These are phyloP conservation scores for Eucalyptus microcorys DNA, from an alignment of 345 rosid genomes.

Conservation along the genomic window DNA sequence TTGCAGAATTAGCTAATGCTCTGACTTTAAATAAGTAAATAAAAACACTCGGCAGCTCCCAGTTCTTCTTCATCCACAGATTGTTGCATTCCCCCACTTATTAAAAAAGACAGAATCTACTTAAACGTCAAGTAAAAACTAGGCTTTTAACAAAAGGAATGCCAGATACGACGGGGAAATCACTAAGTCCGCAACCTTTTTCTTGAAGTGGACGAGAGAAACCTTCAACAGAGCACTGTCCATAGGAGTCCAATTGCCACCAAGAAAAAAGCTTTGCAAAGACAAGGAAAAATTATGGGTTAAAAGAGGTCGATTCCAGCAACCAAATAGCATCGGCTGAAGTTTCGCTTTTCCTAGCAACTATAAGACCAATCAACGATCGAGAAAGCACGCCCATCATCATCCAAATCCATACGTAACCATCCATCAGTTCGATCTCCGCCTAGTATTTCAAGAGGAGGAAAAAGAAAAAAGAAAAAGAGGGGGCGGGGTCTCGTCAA, in stretches of 20 bases:
- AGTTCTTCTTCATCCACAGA: background rate
- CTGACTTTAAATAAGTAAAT: background rate
- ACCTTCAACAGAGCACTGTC: background rate
- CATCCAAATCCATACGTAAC: background rate
- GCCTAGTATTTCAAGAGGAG: background rate
- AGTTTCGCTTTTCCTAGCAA: background rate
- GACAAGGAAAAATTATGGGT: background rate
- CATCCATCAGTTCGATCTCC: background rate
- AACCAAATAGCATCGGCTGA: background rate
- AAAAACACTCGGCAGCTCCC: background rate
- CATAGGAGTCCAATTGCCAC: background rate
- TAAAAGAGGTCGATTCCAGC: background rate
- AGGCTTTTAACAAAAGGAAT: background rate
- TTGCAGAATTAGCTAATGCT: background rate
- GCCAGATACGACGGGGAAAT: background rate
- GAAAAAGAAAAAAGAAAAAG: rapidly evolving
- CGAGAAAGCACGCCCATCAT: background rate
- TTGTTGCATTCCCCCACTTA: background rate
- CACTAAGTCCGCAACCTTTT: background rate
- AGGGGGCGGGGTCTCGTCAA: background rate
- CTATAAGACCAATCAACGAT: background rate
- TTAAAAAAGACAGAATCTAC: background rate
- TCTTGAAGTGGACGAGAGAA: background rate
- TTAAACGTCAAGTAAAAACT: background rate
- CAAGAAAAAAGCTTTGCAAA: background rate